A percentile compares a stretch with the other conserved stretches of the same genome.
Conservation (phyloP, 208 protist genomes). For the Wallacemonas sp. region DNA sequence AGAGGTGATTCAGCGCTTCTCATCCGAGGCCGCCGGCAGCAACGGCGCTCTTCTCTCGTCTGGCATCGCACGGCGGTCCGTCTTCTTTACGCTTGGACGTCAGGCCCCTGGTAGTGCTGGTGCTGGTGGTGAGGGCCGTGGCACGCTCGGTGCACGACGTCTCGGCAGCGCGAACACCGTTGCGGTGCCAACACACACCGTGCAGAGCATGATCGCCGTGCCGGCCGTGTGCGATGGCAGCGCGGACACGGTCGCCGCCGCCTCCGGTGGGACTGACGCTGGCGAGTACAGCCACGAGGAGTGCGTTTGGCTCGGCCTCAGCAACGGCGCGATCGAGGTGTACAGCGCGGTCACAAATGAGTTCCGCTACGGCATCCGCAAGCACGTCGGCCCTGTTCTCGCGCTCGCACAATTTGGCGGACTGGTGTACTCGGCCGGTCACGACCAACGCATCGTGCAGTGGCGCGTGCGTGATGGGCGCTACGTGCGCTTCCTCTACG, state of each 20-base stretch:
- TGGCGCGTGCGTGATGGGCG: constrained; percentile 47
- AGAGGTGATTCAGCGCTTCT: constrained; percentile 56
- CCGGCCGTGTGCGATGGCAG: not conserved
- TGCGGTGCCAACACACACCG: constrained; percentile 7
- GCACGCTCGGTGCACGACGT: not conserved
- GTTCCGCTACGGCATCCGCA: constrained; percentile 36
- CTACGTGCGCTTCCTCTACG: constrained; percentile 47
- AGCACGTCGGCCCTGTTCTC: constrained; percentile 65
- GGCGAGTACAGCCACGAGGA: constrained; percentile 15
- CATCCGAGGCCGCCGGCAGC: constrained; percentile 16
- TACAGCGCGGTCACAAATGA: constrained; percentile 45
- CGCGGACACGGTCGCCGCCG: not conserved
- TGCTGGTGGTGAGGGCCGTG: not conserved
- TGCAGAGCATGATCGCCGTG: constrained; percentile 37
- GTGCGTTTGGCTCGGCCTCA: constrained; percentile 80
- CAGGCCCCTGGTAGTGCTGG: not conserved
- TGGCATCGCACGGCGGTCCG: constrained; percentile 6
- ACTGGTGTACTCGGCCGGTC: constrained; percentile 73
- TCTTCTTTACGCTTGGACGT: constrained; percentile 17
- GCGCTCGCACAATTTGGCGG: constrained; percentile 79
- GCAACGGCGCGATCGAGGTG: constrained; percentile 74
- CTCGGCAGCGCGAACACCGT: not conserved
- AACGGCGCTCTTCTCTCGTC: not conserved
- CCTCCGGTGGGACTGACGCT: constrained; percentile 1
- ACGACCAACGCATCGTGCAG: constrained; percentile 73